Evolutionary conservation across 345 rosid genomes (phyloP).

Genomic region (Carallia brachiata): DNA sequence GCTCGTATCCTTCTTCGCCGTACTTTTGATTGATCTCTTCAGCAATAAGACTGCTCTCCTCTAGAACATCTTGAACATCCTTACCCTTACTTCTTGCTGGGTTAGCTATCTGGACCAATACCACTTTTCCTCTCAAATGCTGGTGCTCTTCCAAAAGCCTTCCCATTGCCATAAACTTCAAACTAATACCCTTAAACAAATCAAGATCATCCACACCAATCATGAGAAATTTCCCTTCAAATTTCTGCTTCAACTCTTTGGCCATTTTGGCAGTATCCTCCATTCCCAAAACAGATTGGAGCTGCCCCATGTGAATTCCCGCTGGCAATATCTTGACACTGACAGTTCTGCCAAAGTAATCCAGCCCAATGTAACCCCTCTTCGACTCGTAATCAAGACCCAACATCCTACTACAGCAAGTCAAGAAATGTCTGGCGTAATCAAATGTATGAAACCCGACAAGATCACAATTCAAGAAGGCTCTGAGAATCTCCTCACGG

Average conservation of each 20-base stretch:
- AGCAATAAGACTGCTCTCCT: slow-evolving; percentile 41
- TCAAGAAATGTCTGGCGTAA: slow-evolving; percentile 82
- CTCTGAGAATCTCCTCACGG: slow-evolving; percentile 64
- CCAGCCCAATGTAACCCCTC: slow-evolving; percentile 82
- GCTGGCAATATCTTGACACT: slow-evolving; percentile 70
- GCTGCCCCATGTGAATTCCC: slow-evolving; percentile 80
- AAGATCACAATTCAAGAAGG: slow-evolving; percentile 73
- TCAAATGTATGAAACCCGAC: slow-evolving; percentile 84
- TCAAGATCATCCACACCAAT: slow-evolving; percentile 84
- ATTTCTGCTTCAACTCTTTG: slow-evolving; percentile 54
- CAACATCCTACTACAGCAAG: slow-evolving; percentile 78
- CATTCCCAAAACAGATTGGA: slow-evolving; percentile 41
- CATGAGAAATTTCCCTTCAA: slow-evolving; percentile 49
- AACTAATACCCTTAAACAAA: slow-evolving; percentile 67
- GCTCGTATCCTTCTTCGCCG: slow-evolving; percentile 56
- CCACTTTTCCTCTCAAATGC: slow-evolving; percentile 50
- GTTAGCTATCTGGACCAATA: slow-evolving; percentile 71
- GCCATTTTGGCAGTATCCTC: slow-evolving; percentile 42
- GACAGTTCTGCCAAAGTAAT: slow-evolving; percentile 72
- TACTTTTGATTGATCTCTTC: slow-evolving; percentile 50
- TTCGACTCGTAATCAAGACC: slow-evolving; percentile 75
- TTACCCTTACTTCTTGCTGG: slow-evolving; percentile 78
- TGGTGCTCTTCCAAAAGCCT: slow-evolving; percentile 50
- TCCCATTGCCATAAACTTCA: slow-evolving; percentile 71
- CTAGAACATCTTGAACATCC: slow-evolving; percentile 61